Conservation (phyloP, 2,329 filamentous ascomycete genomes). For the Leptographium lundbergii region DNA sequence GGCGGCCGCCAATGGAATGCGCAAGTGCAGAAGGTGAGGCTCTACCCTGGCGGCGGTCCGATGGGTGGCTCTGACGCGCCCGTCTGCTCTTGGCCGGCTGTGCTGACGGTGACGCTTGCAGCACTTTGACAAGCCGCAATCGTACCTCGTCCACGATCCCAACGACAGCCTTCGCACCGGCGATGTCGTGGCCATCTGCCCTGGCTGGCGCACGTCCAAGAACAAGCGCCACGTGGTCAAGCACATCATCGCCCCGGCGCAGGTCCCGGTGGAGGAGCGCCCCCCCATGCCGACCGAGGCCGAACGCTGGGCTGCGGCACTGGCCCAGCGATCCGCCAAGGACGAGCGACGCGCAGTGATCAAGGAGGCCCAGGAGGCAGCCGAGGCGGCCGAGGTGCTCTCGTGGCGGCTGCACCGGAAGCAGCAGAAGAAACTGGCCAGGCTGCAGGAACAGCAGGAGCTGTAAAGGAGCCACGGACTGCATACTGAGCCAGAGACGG, state of each 20-base stretch:
- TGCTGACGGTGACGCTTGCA: slow-evolving; percentile 17
- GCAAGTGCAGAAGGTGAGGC: slow-evolving; percentile 53
- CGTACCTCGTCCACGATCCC: slow-evolving; percentile 68
- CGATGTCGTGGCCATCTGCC: slow-evolving; percentile 60
- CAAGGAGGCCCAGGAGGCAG: slow-evolving; percentile 13
- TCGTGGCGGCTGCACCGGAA: slow-evolving; percentile 6
- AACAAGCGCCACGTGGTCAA: slow-evolving; percentile 63
- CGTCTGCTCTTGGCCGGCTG: too few relatives aligned
- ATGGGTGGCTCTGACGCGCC: neutral
- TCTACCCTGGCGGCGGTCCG: neutral
- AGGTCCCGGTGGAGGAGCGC: slow-evolving; percentile 48
- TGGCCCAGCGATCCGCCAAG: slow-evolving; percentile 44
- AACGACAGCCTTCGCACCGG: slow-evolving; percentile 59
- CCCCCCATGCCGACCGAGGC: slow-evolving; percentile 53
- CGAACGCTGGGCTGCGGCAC: slow-evolving; percentile 43
- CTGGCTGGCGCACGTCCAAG: slow-evolving; percentile 52
- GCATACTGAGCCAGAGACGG: neutral
- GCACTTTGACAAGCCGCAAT: slow-evolving; percentile 51
- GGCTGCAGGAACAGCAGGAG: neutral
- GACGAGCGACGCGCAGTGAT: slow-evolving; percentile 34
- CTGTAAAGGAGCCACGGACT: neutral
- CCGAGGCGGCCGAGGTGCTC: neutral
- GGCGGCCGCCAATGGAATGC: slow-evolving; percentile 61
- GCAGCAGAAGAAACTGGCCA: neutral
- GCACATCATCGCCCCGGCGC: slow-evolving; percentile 58